These are phyloP conservation scores for Calonectria hawksworthii DNA, from an alignment of 2,329 filamentous ascomycete genomes.

Conservation along the genomic window DNA sequence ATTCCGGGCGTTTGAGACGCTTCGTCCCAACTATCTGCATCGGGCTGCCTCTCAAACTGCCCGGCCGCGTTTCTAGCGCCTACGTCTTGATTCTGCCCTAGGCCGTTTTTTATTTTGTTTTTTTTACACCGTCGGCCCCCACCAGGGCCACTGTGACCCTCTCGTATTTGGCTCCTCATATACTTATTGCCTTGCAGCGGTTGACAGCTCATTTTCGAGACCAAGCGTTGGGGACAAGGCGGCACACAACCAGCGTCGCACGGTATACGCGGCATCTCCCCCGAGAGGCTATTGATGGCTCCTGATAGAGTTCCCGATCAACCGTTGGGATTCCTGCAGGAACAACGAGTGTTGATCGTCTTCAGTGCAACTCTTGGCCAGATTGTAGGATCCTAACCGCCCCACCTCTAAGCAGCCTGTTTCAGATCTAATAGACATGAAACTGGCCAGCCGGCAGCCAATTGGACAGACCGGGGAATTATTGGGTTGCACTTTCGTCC, in stretches of 20 bases:
- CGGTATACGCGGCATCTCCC: neutral
- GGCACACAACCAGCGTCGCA: no score
- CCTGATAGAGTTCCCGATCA: slow-evolving; percentile 3
- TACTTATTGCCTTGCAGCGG: neutral
- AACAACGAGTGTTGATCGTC: slow-evolving; percentile 3
- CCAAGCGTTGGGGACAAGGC: neutral
- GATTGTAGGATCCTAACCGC: slow-evolving; percentile 22
- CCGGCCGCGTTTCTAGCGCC: neutral
- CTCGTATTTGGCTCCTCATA: neutral
- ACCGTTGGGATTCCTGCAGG: slow-evolving; percentile 22
- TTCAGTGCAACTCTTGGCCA: neutral
- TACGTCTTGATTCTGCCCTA: neutral
- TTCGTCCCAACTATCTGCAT: slow-evolving; percentile 13
- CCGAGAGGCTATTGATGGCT: neutral
- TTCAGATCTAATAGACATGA: slow-evolving; percentile 41
- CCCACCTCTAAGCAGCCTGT: slow-evolving; percentile 30
- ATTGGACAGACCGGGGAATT: slow-evolving; percentile 24
- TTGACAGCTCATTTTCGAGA: neutral
- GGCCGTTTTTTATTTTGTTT: neutral
- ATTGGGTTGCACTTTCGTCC: slow-evolving; percentile 35
- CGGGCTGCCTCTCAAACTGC: neutral
- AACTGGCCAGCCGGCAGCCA: slow-evolving; percentile 31
- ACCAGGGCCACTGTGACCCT: neutral
- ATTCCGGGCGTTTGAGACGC: neutral
- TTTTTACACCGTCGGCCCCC: neutral